Base-by-base conservation (phyloP, 371 early-diverging fungal species). In the Mortierella sp. region DNA sequence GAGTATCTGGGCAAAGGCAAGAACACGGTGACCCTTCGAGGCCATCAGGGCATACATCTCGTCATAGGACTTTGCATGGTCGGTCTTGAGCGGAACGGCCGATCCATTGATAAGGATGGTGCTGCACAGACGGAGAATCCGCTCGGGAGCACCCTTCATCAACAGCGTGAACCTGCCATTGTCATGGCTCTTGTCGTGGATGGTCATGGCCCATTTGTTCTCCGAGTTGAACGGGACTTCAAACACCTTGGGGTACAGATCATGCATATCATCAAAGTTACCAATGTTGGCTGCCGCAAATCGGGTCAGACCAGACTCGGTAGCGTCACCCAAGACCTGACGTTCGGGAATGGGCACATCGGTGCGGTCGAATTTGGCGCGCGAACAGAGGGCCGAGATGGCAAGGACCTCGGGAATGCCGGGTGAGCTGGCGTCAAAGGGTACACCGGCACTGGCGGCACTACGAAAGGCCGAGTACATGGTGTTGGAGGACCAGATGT, bases 161-260 rank as follows among this genome's bases (percentile, higher is more conserved):
- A 91, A 93, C 7, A 96, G 87, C 16, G 92, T 96, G 66, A 93
- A 86, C 6, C 80, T 70, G 9, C 97, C 97, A 39, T 77, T 85
- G 50, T 85, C 85, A 78, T 97, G 96, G 39, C 80, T 79, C 77
- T 90, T 89, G 70, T 88, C 74, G 83, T 96, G 95, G 72, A 98
- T 94, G 6, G 96, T 91, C 90, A 98, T 89, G 68, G 93, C 93
- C 97, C 97, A 97, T 86, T 98, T 98, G 93, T 93, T 98, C 43
- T 93, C 92, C 11, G 96, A 95, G 89, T 96, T 98, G 92, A 98
- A 98, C 24, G 99, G 99, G 26, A 98, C 94, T 79, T 98, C 98
- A 86, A 96, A 94, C 71, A 97, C 95, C 85, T 96, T 97, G 68
- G 96, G 95, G 74, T 91, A 93, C 48, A 79, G 52, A 50, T 92